Conservation (phyloP, 192 early-diverging fungal genomes). For the Coemansia sp. region DNA sequence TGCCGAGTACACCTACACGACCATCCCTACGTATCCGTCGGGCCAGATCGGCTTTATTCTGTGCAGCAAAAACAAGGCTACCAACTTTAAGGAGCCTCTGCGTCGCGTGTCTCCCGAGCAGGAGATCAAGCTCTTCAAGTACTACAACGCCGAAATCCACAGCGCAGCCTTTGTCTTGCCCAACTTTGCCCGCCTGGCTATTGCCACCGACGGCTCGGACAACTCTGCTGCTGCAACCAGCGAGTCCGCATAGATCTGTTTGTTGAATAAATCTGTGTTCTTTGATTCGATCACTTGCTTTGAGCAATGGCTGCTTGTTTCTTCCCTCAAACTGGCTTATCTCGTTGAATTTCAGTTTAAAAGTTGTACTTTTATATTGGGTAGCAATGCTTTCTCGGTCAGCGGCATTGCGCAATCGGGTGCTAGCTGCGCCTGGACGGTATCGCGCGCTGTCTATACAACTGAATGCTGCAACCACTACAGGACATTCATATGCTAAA, state of each 20-base stretch:
- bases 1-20: slow-evolving; percentile 91
- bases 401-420: neutral
- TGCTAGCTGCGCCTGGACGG: neutral
- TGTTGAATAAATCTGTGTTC: neutral
- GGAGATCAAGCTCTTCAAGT: slow-evolving; percentile 80
- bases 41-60: slow-evolving; percentile 97
- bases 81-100: slow-evolving; percentile 74
- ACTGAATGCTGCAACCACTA: neutral
- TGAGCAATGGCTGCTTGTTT: neutral
- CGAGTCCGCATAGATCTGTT: neutral
- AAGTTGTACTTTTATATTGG: neutral
- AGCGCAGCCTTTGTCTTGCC: slow-evolving; percentile 89
- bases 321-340: neutral
- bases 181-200: slow-evolving; percentile 73
- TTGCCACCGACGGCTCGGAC: slow-evolving; percentile 9
- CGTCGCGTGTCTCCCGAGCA: slow-evolving; percentile 74
- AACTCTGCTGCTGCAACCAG: neutral
- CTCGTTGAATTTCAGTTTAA: neutral
- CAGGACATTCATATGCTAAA: neutral
- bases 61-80: slow-evolving; percentile 80
- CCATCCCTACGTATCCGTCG: slow-evolving; percentile 96
- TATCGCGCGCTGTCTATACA: neutral
- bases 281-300: neutral
- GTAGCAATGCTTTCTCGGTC: slow-evolving; percentile 11
- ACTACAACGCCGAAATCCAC: slow-evolving; percentile 96